Base-by-base conservation (phyloP, 495 filamentous ascomycete species). In the Lasiosphaeriaceae sp. region DNA sequence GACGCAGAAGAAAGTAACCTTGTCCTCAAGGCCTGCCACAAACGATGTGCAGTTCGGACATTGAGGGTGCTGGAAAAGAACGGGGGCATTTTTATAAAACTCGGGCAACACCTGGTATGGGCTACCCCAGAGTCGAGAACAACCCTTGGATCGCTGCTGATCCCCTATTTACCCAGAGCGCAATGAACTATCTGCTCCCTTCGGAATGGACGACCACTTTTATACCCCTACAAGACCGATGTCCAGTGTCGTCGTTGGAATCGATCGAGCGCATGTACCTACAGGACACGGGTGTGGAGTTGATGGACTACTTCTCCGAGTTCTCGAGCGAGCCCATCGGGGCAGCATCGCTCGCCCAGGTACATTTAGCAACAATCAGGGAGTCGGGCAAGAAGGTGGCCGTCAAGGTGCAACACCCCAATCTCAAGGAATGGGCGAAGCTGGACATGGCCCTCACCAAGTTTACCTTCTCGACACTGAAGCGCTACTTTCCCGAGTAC, bases 61-160 rank as follows among this genome's bases (percentile, higher is more conserved):
- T 75, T 97, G 17, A 77, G 79, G 35, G 92, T 94, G 0, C 74
- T 99, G 24, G 93, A 99, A 77, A 88, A 86, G 74, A 97, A 95
- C 74, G 94, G 94, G 37, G 96, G 92, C 6, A 92, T 99, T 63
- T 99, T 97, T 63, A 97, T 99, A 66, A 99, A 99, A 71, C 74
- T 99, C 23, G 94, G 94, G 21, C 94, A 99, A 61, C 94, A 99
- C 75, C 72, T 99, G 71, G 82, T 84, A 75, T 54, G 66, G 57
- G 26, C 22, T n/a, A n/a, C 8, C 5, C 1, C 46, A 20, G 24
- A 43, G 12, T 43, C 35, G 26, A 31, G 26, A 31, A 31, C 26
- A 31, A 31, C 26, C 26, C 26, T 31, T 31, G 26, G 26, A 31
- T 31, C 26, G 9, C n/a, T 43, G 39, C 39, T 43, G n/a, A 43